Percentiles rank a stretch among this genome's conserved stretches.
These are phyloP conservation scores for Loxodes magnus DNA, from an alignment of 73 alveolate genomes.

Conservation along the genomic window DNA sequence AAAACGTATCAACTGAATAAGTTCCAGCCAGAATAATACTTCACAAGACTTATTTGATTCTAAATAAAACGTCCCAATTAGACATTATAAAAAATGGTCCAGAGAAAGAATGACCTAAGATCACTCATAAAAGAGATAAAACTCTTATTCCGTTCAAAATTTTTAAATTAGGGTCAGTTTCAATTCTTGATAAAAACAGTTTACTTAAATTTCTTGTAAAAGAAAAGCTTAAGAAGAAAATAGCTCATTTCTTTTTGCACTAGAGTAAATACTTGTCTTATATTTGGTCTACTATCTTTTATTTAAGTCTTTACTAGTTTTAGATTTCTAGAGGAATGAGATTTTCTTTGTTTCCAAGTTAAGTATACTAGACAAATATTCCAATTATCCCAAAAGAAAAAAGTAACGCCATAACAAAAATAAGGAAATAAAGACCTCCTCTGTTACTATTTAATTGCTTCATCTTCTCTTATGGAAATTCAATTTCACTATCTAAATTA, in stretches of 20 bases:
- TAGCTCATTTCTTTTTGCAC: background rate
- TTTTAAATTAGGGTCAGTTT: background rate
- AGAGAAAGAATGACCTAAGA: background rate
- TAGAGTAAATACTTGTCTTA: too few species aligned
- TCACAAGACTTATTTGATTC: background rate
- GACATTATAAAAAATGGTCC: background rate
- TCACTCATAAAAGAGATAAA: constrained; percentile 3
- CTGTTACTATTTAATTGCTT: too few species aligned
- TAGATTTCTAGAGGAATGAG: too few species aligned
- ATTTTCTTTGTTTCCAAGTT: too few species aligned
- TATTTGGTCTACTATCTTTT: too few species aligned
- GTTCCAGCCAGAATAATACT: background rate
- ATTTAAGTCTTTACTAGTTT: too few species aligned
- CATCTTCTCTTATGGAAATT: too few species aligned
- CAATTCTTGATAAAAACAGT: constrained; percentile 1
- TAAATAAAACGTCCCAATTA: background rate
- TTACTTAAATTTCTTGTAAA: constrained; percentile 15
- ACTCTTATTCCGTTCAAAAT: constrained; percentile 8
- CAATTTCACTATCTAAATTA: too few species aligned
- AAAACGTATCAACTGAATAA: constrained; percentile 3
- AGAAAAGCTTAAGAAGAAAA: constrained; percentile 13
- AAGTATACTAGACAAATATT: too few species aligned
- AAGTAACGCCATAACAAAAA: too few species aligned
- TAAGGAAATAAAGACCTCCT: too few species aligned
- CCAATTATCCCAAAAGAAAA: too few species aligned